Evolutionary conservation across 2,329 filamentous ascomycete species (phyloP), one percentile per base, ranked within the genome.

Genomic region (Emmonsia crescens): DNA sequence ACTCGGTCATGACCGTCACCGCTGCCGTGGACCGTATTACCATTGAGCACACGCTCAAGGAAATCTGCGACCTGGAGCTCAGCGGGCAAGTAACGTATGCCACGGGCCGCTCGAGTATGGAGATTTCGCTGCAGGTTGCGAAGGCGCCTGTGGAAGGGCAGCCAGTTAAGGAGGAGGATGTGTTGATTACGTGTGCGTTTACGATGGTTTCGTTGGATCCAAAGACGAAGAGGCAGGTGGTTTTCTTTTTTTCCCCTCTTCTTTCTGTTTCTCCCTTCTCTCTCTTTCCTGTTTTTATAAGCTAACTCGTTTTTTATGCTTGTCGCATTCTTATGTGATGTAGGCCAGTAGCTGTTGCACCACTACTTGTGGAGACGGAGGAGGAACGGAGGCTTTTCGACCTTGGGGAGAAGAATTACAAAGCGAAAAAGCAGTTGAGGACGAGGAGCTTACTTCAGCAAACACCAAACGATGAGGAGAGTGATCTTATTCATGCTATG

Each of bases 161-260:
- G 64, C 77, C 83, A 1, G 38, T 44, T 31, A 46, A 46, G 40
- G 40, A 57, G 40, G 82, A 86, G 51, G 86, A 89, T 70, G 76
- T 88, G 0, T 72, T 89, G 61, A 82, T 89, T 72, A 87, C 84
- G n/a, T 89, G 86, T 72, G 83, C 85, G 6, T 89, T 89, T 69
- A 90, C 87, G 0, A 90, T 91, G 88, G 88, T 90, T 0, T 88
- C 87, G 1, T 76, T 90, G 12, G 84, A 90, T 67, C 86, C 87
- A 1, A 75, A 69, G 3, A 89, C 86, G 1, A 88, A 86, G 73
- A 86, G 82, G 76, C 82, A 70, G 54, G 72, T 69, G 21, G 56
- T 27, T 24, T 42, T 27, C 10, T 6, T 42, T 24, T 38, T 9
- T 36, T 54, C 31, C 36, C 14, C 10, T 42, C 6, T 56, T 5